A percentile compares a stretch with the other conserved stretches of the same genome.
Conservation (phyloP, 805 yeast genomes). For the Candida succiphila region DNA sequence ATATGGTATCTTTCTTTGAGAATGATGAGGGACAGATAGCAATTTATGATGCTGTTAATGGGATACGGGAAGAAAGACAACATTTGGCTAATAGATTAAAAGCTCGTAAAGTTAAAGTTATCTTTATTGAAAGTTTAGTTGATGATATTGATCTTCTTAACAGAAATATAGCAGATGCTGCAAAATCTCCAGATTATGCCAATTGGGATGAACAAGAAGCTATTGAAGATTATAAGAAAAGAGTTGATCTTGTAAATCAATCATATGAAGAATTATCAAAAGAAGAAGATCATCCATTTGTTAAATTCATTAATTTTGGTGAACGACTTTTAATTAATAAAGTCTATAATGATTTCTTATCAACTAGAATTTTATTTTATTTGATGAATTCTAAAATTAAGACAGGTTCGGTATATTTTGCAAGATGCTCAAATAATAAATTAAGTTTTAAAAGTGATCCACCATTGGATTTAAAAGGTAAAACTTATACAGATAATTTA, state of each 20-base stretch:
- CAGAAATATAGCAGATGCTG: constrained; percentile 76
- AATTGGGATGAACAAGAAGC: constrained; percentile 73
- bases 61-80: constrained; percentile 56
- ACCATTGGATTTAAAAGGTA: constrained; percentile 67
- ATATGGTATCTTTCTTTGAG: constrained; percentile 61
- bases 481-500: constrained; percentile 53
- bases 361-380: constrained; percentile 85
- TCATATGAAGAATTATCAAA: constrained; percentile 67
- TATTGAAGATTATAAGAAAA: constrained; percentile 60
- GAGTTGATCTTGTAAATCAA: constrained; percentile 59
- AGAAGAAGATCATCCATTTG: constrained; percentile 47
- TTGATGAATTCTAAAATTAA: constrained; percentile 85
- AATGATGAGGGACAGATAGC: constrained; percentile 88
- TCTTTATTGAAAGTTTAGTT: constrained; percentile 83
- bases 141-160: constrained; percentile 61
- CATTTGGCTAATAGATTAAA: constrained; percentile 46
- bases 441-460: constrained; percentile 68
- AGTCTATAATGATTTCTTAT: constrained; percentile 78
- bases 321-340: constrained; percentile 72
- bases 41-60: constrained; percentile 92
- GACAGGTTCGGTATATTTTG: constrained; percentile 86
- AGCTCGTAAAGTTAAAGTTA: constrained; percentile 54
- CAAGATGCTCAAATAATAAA: constrained; percentile 60
- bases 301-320: constrained; percentile 87
- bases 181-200: constrained; percentile 77